These are phyloP conservation scores for Rhizopus delemar DNA, from an alignment of 371 early-diverging fungal genomes.

Conservation along the genomic window DNA sequence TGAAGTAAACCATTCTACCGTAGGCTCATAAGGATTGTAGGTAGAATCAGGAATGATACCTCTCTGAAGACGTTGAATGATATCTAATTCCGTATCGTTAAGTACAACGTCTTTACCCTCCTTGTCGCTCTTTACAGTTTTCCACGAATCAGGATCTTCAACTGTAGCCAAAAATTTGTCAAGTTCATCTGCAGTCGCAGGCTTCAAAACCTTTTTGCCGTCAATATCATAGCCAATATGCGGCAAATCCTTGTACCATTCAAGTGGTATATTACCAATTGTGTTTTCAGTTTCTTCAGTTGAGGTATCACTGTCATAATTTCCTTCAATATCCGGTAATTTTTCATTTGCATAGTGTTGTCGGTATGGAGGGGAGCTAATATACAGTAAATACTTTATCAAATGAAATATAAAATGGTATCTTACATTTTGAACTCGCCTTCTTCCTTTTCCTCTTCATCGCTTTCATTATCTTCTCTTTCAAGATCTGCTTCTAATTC, in stretches of 20 bases:
- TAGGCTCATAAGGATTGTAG: conserved; percentile 88
- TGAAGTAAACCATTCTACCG: conserved; percentile 92
- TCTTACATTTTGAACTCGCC: conserved; percentile 35
- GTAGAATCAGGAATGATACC: conserved; percentile 81
- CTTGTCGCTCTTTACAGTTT: conserved; percentile 78
- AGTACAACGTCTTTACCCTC: conserved; percentile 82
- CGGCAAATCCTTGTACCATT: conserved; percentile 95
- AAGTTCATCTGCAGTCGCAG: conserved; percentile 87
- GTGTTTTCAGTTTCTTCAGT: conserved; percentile 85
- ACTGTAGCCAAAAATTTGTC: conserved; percentile 89
- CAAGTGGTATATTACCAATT: conserved; percentile 92
- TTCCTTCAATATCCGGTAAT: conserved; percentile 86
- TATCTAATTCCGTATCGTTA: conserved; percentile 86
- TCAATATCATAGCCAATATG: conserved; percentile 96
- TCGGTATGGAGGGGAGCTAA: conserved; percentile 31
- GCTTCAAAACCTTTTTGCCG: conserved; percentile 87
- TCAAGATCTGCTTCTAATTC: conserved; percentile 41
- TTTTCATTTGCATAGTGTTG: conserved; percentile 41
- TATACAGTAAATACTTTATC: conserved; percentile 5
- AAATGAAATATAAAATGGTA: conserved; percentile 1
- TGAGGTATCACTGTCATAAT: conserved; percentile 89
- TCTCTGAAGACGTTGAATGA: conserved; percentile 84
- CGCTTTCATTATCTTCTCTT: conserved; percentile 22
- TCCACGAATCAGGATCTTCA: conserved; percentile 93
- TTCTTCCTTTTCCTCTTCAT: conserved; percentile 48